These are phyloP conservation scores for Exophiala sp. DNA, from an alignment of 2,329 filamentous ascomycete species.

Conservation along the genomic window DNA sequence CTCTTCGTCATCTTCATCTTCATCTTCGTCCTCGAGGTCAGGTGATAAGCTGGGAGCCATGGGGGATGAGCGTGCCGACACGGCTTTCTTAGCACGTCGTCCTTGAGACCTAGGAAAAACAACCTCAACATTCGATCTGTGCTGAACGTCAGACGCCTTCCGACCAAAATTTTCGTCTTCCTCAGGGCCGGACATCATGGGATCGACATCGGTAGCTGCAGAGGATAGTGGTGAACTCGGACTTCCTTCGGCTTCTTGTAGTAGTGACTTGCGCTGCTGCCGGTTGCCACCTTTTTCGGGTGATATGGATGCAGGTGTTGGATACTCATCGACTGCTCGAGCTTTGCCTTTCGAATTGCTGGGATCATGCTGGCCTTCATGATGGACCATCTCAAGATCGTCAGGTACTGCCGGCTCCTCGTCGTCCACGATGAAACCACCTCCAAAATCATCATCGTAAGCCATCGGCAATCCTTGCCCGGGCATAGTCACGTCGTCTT, in stretches of 20 bases:
- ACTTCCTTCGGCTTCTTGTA: constrained; percentile 8
- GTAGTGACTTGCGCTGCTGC: constrained; percentile 6
- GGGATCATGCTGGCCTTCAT: background rate
- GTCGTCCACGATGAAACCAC: constrained; percentile 34
- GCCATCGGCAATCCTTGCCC: constrained; percentile 10
- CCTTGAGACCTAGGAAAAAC: background rate
- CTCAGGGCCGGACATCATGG: background rate
- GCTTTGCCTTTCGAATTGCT: constrained; percentile 8
- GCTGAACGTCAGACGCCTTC: background rate
- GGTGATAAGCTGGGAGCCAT: background rate
- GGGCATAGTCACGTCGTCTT: constrained; percentile 27
- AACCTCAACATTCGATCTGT: background rate
- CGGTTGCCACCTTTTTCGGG: constrained; percentile 3
- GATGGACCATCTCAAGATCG: constrained; percentile 41
- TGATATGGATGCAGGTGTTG: constrained; percentile 19
- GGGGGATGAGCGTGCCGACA: background rate
- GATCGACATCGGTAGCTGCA: background rate
- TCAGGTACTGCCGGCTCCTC: constrained; percentile 23
- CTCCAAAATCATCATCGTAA: constrained; percentile 31
- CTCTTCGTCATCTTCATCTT: background rate
- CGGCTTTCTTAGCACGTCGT: background rate
- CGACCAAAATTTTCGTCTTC: background rate
- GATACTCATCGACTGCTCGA: constrained; percentile 12
- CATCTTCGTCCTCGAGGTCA: background rate
- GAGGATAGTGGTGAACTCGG: constrained; percentile 15